Base-by-base conservation (phyloP, 1,139 yeast genomes). In the Candida glucosophila region DNA sequence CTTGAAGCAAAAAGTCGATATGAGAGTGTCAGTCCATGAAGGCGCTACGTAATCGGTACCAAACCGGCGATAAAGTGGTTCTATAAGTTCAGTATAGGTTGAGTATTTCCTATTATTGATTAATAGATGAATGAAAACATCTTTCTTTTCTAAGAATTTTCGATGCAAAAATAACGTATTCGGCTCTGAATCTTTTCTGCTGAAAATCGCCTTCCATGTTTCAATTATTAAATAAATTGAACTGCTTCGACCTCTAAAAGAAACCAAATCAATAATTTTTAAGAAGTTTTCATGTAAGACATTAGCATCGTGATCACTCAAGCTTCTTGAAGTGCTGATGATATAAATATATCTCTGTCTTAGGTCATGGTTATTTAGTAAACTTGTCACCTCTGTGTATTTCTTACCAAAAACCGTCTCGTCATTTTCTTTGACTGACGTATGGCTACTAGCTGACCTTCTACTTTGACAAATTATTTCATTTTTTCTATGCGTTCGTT, bases 11-110 rank as follows among this genome's bases (percentile, higher is more conserved):
- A 48, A 32, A 2, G 55, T 43, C 2, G 31, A 26, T 14, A 42
- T 43, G 15, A 52, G 28, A 4, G 28, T 30, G 26, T 55, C 60
- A 7, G 47, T 42, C 52, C 52, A 51, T 5, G 43, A 23, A 4
- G 25, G 16, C 6, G 37, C 22, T 2, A 33, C 9, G 2, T 9
- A 19, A 11, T 24, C 16, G 7, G 21, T 25, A 7, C 17, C 19
- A 13, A 14, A 14, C 14, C 15, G 18, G 2, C 22, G 23, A 19
- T 30, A 31, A 6, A 46, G 24, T 7, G 52, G 53, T n/a, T 19
- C 19, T 6, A 44, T 43, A 15, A 37, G 24, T 9, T 25, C 14
- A 20, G 37, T 36, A 33, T 55, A 55, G 6, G 39, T 22, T 10
- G 32, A 24, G 30, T 43, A 52, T 12, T 40, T 33, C 9, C 41